Percentiles rank a stretch among this genome's conserved stretches.
Conservation (phyloP, 2,329 filamentous ascomycete genomes). For the Hymenoscyphus repandus region DNA sequence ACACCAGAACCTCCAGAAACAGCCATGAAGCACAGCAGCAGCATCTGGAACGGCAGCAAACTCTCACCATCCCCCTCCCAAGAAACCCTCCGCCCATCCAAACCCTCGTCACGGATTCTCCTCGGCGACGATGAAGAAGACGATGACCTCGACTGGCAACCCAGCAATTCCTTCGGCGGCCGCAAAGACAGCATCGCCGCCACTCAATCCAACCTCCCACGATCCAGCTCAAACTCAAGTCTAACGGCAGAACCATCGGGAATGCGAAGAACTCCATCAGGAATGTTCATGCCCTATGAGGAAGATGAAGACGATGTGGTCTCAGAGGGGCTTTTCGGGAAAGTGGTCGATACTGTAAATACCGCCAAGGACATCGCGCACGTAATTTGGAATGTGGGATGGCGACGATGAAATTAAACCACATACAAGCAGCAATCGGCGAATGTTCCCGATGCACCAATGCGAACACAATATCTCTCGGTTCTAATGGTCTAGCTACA, state of each 20-base stretch:
- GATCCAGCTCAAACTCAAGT: conserved; percentile 33
- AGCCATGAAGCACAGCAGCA: conserved; percentile 56
- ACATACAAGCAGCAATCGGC: no score
- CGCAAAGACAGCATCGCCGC: conserved; percentile 28
- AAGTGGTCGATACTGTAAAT: conserved; percentile 45
- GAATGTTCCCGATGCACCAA: no score
- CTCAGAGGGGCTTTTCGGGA: conserved; percentile 48
- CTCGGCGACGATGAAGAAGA: conserved; percentile 49
- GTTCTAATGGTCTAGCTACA: no score
- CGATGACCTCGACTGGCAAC: conserved; percentile 48
- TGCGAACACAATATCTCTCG: no score
- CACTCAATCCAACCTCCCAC: conserved; percentile 22
- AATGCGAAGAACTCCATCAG: conserved; percentile 74
- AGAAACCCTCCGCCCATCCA: conserved; percentile 69
- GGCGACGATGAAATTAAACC: conserved; percentile 30
- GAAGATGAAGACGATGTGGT: conserved; percentile 60
- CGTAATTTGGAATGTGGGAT: conserved; percentile 61
- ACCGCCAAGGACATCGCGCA: conserved; percentile 66
- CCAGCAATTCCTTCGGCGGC: conserved; percentile 22
- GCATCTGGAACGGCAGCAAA: conserved; percentile 36
- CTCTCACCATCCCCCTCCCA: conserved; percentile 67
- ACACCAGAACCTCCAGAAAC: conserved; percentile 61
- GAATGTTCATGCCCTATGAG: conserved; percentile 88
- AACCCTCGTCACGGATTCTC: conserved; percentile 54
- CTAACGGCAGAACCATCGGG: conserved; percentile 48